Conservation (phyloP, 148 eudicot genomes). For the Mesembryanthemum crystallinum region DNA sequence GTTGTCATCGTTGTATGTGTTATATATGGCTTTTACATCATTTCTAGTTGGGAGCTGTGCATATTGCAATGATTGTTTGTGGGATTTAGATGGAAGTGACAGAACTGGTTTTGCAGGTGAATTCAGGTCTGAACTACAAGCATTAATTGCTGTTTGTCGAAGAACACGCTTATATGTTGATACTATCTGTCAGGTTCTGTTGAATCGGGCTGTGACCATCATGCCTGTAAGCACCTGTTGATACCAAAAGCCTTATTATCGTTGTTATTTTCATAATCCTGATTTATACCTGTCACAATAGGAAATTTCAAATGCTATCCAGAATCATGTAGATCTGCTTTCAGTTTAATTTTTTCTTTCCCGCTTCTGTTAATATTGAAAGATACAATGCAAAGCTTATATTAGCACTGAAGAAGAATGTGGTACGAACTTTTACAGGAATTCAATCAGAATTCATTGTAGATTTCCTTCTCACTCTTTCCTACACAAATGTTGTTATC, state of each 20-base stretch:
- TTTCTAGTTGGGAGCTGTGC: not conserved
- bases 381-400: not conserved
- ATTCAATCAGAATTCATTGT: not conserved
- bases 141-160: constrained; percentile 64
- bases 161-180: constrained; percentile 70
- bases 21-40: not conserved
- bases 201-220: constrained; percentile 62
- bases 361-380: not conserved
- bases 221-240: constrained; percentile 59
- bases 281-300: not conserved
- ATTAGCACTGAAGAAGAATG: too few relatives aligned
- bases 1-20: not conserved
- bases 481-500: not conserved
- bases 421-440: not conserved
- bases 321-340: not conserved
- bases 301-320: not conserved
- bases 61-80: not conserved
- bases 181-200: constrained; percentile 43
- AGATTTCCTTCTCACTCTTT: not conserved
- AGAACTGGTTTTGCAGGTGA: constrained; percentile 48
- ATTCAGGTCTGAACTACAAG: constrained; percentile 65
- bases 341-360: not conserved
- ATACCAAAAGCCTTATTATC: not conserved
- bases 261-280: not conserved
- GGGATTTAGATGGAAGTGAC: not conserved